Evolutionary conservation across 441 rosid genomes (phyloP).

Genomic region (Pelargonium citronellum): DNA sequence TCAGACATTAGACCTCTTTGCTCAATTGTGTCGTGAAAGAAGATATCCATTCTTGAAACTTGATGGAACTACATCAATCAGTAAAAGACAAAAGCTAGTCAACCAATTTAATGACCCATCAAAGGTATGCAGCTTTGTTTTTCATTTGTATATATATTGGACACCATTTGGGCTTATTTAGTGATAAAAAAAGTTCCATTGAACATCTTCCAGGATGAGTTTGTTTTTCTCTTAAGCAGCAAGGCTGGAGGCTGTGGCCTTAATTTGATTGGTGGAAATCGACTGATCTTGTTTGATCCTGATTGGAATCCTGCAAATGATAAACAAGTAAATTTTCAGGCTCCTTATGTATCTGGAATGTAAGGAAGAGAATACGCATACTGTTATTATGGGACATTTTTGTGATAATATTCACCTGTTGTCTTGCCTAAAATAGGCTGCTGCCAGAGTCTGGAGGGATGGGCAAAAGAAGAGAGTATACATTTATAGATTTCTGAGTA

Average conservation of each 20-base stretch:
- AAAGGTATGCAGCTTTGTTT: constrained; percentile 44
- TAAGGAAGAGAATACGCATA: constrained; percentile 10
- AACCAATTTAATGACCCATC: constrained; percentile 77
- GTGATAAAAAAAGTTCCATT: constrained; percentile 15
- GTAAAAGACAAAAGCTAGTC: constrained; percentile 94
- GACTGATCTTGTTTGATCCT: constrained; percentile 93
- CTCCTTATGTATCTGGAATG: constrained; percentile 7
- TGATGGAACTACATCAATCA: constrained; percentile 89
- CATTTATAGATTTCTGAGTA: constrained; percentile 86
- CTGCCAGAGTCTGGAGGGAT: constrained; percentile 99
- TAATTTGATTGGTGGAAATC: constrained; percentile 88
- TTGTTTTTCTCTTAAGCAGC: constrained; percentile 93
- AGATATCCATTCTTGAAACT: constrained; percentile 89
- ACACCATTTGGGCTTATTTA: constrained; percentile 19
- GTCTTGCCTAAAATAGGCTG: constrained; percentile 55
- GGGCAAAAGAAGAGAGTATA: constrained; percentile 98
- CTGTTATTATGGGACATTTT: constrained; percentile 20
- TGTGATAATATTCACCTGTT: constrained; percentile 21
- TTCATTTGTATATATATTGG: constrained; percentile 2
- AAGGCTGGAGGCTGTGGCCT: constrained; percentile 99
- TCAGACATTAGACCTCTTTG: constrained; percentile 97
- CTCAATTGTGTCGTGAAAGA: constrained; percentile 96
- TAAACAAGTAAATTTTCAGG: constrained; percentile 64
- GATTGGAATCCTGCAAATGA: constrained; percentile 99
- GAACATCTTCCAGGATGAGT: constrained; percentile 67